phyloP scores from a whole-genome alignment of 768 basidiomycete species.

The Mycena vulgaris region DNA sequence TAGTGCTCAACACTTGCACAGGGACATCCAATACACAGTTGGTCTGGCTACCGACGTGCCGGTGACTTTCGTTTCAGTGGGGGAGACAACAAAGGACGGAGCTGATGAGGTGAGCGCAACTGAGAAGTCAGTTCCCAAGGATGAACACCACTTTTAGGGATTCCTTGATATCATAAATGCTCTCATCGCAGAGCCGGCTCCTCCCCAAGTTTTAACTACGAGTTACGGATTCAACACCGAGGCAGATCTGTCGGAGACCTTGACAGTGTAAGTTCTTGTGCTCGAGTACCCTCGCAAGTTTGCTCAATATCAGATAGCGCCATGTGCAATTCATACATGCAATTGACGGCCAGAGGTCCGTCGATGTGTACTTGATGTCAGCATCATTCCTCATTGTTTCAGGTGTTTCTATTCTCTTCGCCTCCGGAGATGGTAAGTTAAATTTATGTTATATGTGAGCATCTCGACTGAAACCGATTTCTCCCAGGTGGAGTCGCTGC shows the following conservation, averaged over 20 bases:
- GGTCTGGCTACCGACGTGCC: background rate
- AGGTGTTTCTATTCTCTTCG: background rate
- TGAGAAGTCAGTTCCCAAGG: background rate
- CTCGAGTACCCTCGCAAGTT: background rate
- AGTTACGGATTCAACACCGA: constrained; percentile 67
- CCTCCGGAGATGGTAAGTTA: background rate
- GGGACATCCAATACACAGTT: background rate
- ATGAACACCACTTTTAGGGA: constrained; percentile 1
- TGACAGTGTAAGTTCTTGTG: constrained; percentile 23
- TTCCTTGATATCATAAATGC: constrained; percentile 35
- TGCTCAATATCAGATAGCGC: constrained; percentile 5
- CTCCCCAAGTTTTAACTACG: constrained; percentile 63
- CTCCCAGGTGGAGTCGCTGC: constrained; percentile 11
- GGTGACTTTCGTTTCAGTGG: background rate
- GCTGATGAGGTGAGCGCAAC: background rate
- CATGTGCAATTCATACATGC: constrained; percentile 35
- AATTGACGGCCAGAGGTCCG: constrained; percentile 65
- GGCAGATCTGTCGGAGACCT: constrained; percentile 44
- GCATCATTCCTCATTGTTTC: background rate
- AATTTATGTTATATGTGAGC: background rate
- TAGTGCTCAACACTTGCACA: background rate
- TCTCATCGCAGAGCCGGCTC: constrained; percentile 13
- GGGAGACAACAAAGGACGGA: background rate
- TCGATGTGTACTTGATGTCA: background rate
- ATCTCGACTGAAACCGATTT: background rate